Conservation (phyloP, 177 flowering plant species). For the Vitis hybrid region DNA sequence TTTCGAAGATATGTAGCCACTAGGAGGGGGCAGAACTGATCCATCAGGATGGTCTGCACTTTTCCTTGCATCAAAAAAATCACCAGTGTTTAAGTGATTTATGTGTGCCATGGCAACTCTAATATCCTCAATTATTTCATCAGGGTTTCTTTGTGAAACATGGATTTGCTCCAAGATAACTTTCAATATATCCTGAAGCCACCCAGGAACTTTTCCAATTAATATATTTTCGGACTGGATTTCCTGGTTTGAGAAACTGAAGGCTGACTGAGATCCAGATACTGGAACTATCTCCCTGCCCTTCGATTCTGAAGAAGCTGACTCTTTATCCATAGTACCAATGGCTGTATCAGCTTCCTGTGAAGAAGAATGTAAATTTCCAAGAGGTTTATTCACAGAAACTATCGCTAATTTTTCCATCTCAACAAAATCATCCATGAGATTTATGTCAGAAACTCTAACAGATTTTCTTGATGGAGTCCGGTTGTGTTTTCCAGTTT, state of each 20-base stretch:
- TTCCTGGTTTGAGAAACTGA: conserved; percentile 12
- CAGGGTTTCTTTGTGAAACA: conserved; percentile 35
- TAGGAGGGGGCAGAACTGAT: conserved; percentile 11
- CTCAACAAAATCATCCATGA: conserved; percentile 92
- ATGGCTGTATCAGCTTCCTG: conserved; percentile 21
- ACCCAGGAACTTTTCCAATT: conserved; percentile 28
- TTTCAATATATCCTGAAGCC: conserved; percentile 55
- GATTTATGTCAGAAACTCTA: conserved; percentile 57
- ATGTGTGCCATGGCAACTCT: conserved; percentile 36
- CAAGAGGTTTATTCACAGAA: conserved; percentile 40
- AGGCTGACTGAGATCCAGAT: conserved; percentile 21
- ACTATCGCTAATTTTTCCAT: conserved; percentile 88
- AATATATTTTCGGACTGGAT: conserved; percentile 11
- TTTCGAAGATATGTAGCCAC: conserved; percentile 27
- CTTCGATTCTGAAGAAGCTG: conserved; percentile 21
- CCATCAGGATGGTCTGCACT: conserved; percentile 10
- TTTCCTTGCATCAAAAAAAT: conserved; percentile 20
- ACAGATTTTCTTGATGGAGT: conserved; percentile 32
- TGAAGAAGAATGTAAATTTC: conserved; percentile 24
- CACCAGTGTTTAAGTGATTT: conserved; percentile 14
- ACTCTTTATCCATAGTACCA: conserved; percentile 18
- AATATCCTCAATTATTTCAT: conserved; percentile 61
- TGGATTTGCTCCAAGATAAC: conserved; percentile 46
- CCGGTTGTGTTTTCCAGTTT: conserved; percentile 41
- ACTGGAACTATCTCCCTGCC: conserved; percentile 51